Base-by-base conservation (phyloP, 2,329 filamentous ascomycete genomes). In the Tolypocladium tropicale region DNA sequence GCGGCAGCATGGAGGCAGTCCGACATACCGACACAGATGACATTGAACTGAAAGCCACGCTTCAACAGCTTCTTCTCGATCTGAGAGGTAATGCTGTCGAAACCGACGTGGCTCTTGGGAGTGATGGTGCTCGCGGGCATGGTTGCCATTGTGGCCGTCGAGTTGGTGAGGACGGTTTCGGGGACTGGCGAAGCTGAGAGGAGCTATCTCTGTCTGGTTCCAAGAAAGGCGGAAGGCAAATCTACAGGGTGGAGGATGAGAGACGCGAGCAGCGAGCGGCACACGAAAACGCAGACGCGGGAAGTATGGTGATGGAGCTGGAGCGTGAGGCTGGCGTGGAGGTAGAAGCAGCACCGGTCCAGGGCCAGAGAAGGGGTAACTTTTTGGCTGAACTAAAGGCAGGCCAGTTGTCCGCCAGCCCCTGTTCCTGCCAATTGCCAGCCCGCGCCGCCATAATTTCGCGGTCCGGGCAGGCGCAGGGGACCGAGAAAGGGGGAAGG, bases 1-100 rank as follows among this genome's bases (percentile, higher is more conserved):
- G 41, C 41, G 18, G 48, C 33, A n/a, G 43, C 39, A 34, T 32
- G 18, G 36, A 55, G 43, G 21, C 23, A 2, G 46, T 33, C 18
- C 28, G 41, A 86, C 93, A 74, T 82, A 97, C 94, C 94, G 74
- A 97, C 94, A 74, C 92, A 96, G 76, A 97, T 97, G 71, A 97
- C 88, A 75, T 99, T 99, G 85, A 99, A 99, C 78, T 99, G 94
- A 78, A 99, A 99, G 68, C 94, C 94, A 78, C 94, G 91, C 84
- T 99, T 99, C 79, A 99, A 76, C 72, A 97, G 88, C 88, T 99
- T 99, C 80, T 90, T 89, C 86, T 99, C 94, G 68, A 99, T 99
- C 82, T 99, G 94, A 65, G 88, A 91, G 67, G 94, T 99, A 82
- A 99, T 99, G 81, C 91, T 96, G 81, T 99, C 94, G 81, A 99